Percentiles rank a stretch among this genome's conserved stretches.
Conservation (phyloP, 345 rosid genomes). For the Combretum micranthum region DNA sequence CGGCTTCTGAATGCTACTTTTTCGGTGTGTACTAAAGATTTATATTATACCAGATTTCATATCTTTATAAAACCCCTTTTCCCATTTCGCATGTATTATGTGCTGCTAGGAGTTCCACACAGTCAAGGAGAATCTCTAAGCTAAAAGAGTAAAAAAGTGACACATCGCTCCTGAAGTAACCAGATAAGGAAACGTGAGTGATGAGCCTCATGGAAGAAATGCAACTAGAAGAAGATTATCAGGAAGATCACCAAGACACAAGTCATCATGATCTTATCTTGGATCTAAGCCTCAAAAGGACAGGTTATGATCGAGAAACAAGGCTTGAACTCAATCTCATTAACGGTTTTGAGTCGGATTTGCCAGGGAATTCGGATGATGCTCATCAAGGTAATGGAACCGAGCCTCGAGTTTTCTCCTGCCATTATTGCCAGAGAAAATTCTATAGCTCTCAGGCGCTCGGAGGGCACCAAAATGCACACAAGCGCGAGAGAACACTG, state of each 20-base stretch:
- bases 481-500: slow-evolving; percentile 38
- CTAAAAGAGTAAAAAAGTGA: no score
- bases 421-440: slow-evolving; percentile 30
- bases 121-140: no score
- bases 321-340: slow-evolving; percentile 14
- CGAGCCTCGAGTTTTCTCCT: slow-evolving; percentile 21
- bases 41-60: no score
- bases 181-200: background rate
- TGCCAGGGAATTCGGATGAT: slow-evolving; percentile 5
- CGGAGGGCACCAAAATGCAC: slow-evolving; percentile 33
- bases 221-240: background rate
- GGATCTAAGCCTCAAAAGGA: slow-evolving; percentile 14
- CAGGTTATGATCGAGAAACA: background rate
- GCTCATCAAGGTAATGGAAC: slow-evolving; percentile 5
- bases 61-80: no score
- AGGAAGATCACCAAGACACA: background rate
- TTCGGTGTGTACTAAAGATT: no score
- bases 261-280: slow-evolving; percentile 2
- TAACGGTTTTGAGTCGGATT: slow-evolving; percentile 7
- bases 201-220: background rate
- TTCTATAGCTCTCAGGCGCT: slow-evolving; percentile 34
- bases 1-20: no score
- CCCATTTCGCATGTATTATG: no score
- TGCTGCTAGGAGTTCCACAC: no score
- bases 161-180: background rate